Evolutionary conservation across 2,329 filamentous ascomycete genomes (phyloP), one percentile per base, ranked within the genome.

Genomic region (Ophiostoma himal-ulmi): DNA sequence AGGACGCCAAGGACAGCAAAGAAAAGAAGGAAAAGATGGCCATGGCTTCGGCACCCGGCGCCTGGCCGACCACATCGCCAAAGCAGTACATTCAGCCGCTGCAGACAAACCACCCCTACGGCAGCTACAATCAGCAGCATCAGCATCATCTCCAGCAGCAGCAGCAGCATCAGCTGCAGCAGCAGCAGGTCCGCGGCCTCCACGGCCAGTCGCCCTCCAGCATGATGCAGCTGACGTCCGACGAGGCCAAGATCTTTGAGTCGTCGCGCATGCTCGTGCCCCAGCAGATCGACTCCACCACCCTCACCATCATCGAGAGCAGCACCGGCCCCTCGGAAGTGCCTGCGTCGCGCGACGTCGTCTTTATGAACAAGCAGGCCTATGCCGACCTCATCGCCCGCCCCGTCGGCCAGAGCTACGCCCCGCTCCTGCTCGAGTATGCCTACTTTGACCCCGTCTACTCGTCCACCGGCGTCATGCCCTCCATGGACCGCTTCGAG

Each of bases 401-500:
- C 5, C 71, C 75, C 5, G 78, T 80, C 2, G 78, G 80, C 1
- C 81, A 82, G 67, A 80, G 22, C 48, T 87, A 83, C 77, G 81
- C 78, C 74, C 89, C 81, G 72, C 78, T 94, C 0, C 82, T 94
- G 26, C 83, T 94, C 6, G 91, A 94, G 76, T 93, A 91, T 77
- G 90, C 87, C 11, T 78, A 82, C 0, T 89, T 89, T 71, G 85
- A 89, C 75, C 80, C 86, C 0, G 87, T 89, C 8, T 89, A 87
- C 75, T 83, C 86, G 0, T 80, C 82, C 11, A 89, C 87, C 0
- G 88, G 87, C 41, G 88, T 89, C 72, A 85, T 86, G 81, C 87
- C 88, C 1, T 83, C 87, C 0, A 88, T 89, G 85, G 81, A 82
- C n/a, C 82, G 85, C 6, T 89, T 90, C 72, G 88, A 89, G 77